Evolutionary conservation across 2,329 filamentous ascomycete species (phyloP).

Genomic region (Monilinia laxa): DNA sequence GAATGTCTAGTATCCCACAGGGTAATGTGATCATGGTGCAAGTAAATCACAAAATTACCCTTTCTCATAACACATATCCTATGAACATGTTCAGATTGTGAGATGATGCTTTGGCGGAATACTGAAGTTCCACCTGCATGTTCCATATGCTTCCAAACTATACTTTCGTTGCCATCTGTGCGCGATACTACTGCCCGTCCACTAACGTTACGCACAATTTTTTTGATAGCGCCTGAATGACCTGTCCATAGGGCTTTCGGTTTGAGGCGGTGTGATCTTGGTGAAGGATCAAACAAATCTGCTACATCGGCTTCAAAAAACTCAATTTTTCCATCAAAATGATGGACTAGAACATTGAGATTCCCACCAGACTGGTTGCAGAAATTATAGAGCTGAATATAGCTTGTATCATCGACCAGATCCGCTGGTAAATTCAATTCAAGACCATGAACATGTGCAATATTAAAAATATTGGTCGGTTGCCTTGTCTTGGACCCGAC

Average conservation of each 20-base stretch:
- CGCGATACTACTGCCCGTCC: constrained; percentile 79
- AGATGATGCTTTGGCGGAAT: constrained; percentile 65
- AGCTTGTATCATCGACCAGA: constrained; percentile 37
- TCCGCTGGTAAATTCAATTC: constrained; percentile 45
- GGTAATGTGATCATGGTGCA: constrained; percentile 68
- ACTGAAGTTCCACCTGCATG: constrained; percentile 54
- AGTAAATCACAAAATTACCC: constrained; percentile 76
- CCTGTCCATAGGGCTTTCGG: constrained; percentile 75
- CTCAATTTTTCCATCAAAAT: constrained; percentile 80
- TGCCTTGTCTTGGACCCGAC: constrained; percentile 68
- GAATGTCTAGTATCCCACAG: constrained; percentile 75
- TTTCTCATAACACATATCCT: constrained; percentile 76
- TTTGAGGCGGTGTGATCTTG: constrained; percentile 57
- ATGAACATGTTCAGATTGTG: constrained; percentile 69
- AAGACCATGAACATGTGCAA: constrained; percentile 69
- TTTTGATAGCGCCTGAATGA: constrained; percentile 76
- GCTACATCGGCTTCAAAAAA: constrained; percentile 79
- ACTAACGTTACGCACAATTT: constrained; percentile 81
- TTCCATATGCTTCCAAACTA: constrained; percentile 74
- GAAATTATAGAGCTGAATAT: constrained; percentile 72
- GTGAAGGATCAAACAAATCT: constrained; percentile 73
- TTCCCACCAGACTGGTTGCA: constrained; percentile 64
- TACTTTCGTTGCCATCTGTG: constrained; percentile 73
- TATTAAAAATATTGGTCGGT: constrained; percentile 74
- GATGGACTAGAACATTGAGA: constrained; percentile 74